Evolutionary conservation across 169 alveolate genomes (phyloP), one percentile per base, ranked within the genome.

Genomic region (Plasmodium vinckei): DNA sequence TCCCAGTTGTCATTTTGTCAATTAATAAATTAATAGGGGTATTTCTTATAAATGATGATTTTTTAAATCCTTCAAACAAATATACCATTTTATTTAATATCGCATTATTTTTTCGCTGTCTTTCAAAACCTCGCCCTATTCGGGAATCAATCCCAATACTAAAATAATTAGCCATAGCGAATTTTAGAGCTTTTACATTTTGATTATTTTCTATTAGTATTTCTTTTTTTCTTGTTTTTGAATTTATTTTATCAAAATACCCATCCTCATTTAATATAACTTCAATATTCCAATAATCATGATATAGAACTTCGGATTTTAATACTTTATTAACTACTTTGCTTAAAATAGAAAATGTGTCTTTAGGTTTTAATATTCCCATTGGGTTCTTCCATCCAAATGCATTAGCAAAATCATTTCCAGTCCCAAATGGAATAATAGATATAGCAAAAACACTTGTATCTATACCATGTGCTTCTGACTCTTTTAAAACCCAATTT

Each of bases 401-500:
- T 9, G 98, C 97, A 44, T 96, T 91, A 15, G 99, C 97, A 69
- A 98, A 97, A 91, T 98, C 99, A 89, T 98, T 98, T 56, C 98
- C 99, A 13, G 99, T 97, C 39, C 99, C 99, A 89, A 95, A 98
- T 12, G 99, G 99, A 39, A 97, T 93, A 9, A 97, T 97, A 12
- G 98, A 98, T 47, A 97, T 79, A 13, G 95, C 96, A 72, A 96
- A 68, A 25, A 70, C 57, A 17, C 91, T 87, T 27, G 92, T 71
- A 60, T 96, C 93, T 27, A 97, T 93, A n/a, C 87, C 75, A 70
- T 95, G 94, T 17, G 73, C 89, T 17, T 94, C 94, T 84, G 96
- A 87, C 91, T 96, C 98, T 60, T 91, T 87, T 3, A 97, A 84
- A 44, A 96, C 94, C 99, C 99, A 97, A 94, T 97, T 95, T 12